A percentile compares a stretch with the other conserved stretches of the same genome.
phyloP scores from a whole-genome alignment of 2,329 filamentous ascomycete genomes.

The Aspergillus ustus region DNA sequence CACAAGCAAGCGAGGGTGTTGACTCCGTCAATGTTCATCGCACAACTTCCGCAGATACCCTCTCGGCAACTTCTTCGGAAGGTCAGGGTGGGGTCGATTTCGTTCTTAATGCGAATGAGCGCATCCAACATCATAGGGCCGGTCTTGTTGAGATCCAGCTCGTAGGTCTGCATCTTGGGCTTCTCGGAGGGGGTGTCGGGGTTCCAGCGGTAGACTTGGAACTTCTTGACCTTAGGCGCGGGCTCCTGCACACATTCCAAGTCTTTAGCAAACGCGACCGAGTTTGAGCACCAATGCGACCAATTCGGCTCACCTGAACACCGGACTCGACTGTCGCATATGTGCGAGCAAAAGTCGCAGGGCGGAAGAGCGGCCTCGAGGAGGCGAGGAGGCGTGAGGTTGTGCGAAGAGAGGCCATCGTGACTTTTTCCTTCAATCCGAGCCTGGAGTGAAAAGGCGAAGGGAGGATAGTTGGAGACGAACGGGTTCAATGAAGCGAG shows the following conservation, averaged over 20 bases:
- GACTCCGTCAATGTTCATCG: conserved; percentile 99
- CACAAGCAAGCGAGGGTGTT: conserved; percentile 98
- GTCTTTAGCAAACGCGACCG: conserved; percentile 9
- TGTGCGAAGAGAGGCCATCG: conserved; percentile 56
- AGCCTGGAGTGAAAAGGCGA: conserved; percentile 11
- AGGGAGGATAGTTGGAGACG: neutral
- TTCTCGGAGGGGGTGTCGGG: conserved; percentile 90
- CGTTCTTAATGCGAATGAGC: conserved; percentile 98
- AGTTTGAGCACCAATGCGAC: neutral
- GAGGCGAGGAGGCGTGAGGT: conserved; percentile 51
- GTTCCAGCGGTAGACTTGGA: conserved; percentile 99
- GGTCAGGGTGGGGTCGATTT: conserved; percentile 93
- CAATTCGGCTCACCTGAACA: conserved; percentile 32
- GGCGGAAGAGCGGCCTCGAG: conserved; percentile 48
- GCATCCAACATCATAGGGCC: conserved; percentile 98
- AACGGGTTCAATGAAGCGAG: conserved; percentile 10
- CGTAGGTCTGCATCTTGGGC: conserved; percentile 94
- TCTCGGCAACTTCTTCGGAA: conserved; percentile 96
- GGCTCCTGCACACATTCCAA: conserved; percentile 55
- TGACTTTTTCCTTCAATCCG: conserved; percentile 24
- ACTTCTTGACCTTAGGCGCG: conserved; percentile 78
- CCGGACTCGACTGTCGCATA: conserved; percentile 54
- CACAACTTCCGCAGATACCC: conserved; percentile 97
- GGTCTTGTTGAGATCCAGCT: conserved; percentile 96
- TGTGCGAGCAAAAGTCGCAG: conserved; percentile 46